Conservation (phyloP, 805 yeast species). For the Yarrowia bubula region DNA sequence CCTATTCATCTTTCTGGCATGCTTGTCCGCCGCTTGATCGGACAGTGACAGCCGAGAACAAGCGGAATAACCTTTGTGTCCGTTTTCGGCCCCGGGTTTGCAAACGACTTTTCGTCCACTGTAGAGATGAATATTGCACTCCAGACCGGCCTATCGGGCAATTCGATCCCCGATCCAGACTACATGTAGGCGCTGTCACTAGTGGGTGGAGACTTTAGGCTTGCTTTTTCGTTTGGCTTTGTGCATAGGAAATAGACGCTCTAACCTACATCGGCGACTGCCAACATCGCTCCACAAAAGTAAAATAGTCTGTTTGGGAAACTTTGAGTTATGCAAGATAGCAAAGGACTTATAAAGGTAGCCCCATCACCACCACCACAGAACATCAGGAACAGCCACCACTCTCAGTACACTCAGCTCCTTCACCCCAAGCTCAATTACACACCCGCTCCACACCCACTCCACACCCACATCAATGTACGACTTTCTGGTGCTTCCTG, state of each 20-base stretch:
- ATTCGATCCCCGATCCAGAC: no score
- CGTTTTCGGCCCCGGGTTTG: no score
- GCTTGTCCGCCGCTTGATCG: conserved; percentile 25
- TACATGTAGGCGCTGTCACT: no score
- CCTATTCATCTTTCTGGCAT: neutral
- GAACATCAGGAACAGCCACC: neutral
- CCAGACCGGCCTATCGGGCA: no score
- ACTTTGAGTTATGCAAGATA: conserved; percentile 21
- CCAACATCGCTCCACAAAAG: conserved; percentile 25
- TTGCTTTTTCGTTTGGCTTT: neutral
- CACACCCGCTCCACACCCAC: neutral
- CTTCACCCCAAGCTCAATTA: neutral
- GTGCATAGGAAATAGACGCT: no score
- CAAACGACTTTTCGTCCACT: no score
- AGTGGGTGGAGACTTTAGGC: no score
- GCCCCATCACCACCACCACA: neutral
- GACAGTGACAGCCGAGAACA: conserved; percentile 8
- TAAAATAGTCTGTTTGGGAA: conserved; percentile 15
- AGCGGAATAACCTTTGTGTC: neutral
- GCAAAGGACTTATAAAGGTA: conserved; percentile 9
- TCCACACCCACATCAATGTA: neutral
- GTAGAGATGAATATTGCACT: no score
- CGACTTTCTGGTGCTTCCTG: conserved; percentile 14
- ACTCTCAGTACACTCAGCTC: neutral
- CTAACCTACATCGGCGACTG: neutral